These are phyloP conservation scores for Monilinia fructigena DNA, from an alignment of 2,329 filamentous ascomycete genomes.

Conservation along the genomic window DNA sequence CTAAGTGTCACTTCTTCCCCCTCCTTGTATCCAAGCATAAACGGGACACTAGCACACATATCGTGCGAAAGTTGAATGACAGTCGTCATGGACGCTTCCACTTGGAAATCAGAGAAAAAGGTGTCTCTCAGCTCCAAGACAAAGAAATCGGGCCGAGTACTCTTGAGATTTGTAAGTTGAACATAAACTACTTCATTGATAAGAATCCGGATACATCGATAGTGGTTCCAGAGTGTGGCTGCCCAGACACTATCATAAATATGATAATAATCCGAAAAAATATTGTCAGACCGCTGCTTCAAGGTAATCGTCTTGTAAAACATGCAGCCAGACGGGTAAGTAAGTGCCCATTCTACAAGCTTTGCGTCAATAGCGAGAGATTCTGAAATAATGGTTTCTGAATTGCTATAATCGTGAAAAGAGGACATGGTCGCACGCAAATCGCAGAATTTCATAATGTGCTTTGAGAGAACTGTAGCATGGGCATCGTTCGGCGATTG, in stretches of 20 bases:
- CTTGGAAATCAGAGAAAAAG: constrained; percentile 27
- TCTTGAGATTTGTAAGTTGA: constrained; percentile 30
- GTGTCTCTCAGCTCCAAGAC: constrained; percentile 7
- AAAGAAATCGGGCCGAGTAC: constrained; percentile 17
- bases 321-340: constrained; percentile 25
- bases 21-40: constrained; percentile 28
- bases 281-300: constrained; percentile 25
- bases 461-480: constrained; percentile 44
- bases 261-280: constrained; percentile 37
- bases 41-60: constrained; percentile 35
- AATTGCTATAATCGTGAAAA: constrained; percentile 33
- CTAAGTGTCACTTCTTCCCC: constrained; percentile 15
- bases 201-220: constrained; percentile 33
- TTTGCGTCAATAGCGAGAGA: constrained; percentile 29
- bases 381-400: constrained; percentile 27
- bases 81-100: constrained; percentile 25
- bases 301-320: constrained; percentile 29
- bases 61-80: constrained; percentile 33
- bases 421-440: constrained; percentile 32
- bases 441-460: constrained; percentile 40
- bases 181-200: constrained; percentile 34
- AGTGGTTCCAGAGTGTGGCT: constrained; percentile 37
- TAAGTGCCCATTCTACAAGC: constrained; percentile 28
- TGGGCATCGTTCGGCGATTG: constrained; percentile 31
- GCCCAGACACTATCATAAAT: constrained; percentile 33